A percentile compares a stretch with the other conserved stretches of the same genome.
phyloP scores from a whole-genome alignment of 2,329 filamentous ascomycete species.

The Arthroderma sp. region DNA sequence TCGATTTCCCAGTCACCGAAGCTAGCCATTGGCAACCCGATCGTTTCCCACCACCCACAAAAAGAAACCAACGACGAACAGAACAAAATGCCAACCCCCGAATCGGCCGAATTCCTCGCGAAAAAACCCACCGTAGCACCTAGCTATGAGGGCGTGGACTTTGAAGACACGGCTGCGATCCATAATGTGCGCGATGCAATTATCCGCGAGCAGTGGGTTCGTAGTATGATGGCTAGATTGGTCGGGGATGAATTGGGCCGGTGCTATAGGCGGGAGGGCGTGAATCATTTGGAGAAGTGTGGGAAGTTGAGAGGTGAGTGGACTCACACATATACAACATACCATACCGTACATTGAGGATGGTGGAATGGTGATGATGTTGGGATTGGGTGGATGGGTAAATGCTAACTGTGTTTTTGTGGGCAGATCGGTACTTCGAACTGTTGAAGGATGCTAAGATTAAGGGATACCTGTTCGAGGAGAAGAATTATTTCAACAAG shows the following conservation, averaged over 20 bases:
- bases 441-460: constrained; percentile 50
- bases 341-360: too few relatives aligned
- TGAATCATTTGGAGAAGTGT: constrained; percentile 57
- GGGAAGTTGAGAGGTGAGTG: constrained; percentile 48
- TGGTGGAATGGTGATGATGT: too few relatives aligned
- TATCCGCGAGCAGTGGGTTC: constrained; percentile 55
- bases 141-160: constrained; percentile 55
- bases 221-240: constrained; percentile 54
- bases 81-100: constrained; percentile 48
- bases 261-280: constrained; percentile 52
- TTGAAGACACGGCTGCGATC: constrained; percentile 49
- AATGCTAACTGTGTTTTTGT: not conserved
- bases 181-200: constrained; percentile 53
- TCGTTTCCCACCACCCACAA: constrained; percentile 3
- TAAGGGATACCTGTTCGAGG: constrained; percentile 50
- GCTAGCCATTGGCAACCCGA: constrained; percentile 3
- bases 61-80: not conserved
- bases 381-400: not conserved
- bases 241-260: constrained; percentile 55
- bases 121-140: constrained; percentile 53
- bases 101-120: constrained; percentile 50
- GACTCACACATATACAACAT: too few relatives aligned
- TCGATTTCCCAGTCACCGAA: constrained; percentile 13
- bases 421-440: constrained; percentile 50
- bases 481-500: constrained; percentile 47